Base-by-base conservation (phyloP, 805 yeast genomes). In the Barnettozyma botsteinii region DNA sequence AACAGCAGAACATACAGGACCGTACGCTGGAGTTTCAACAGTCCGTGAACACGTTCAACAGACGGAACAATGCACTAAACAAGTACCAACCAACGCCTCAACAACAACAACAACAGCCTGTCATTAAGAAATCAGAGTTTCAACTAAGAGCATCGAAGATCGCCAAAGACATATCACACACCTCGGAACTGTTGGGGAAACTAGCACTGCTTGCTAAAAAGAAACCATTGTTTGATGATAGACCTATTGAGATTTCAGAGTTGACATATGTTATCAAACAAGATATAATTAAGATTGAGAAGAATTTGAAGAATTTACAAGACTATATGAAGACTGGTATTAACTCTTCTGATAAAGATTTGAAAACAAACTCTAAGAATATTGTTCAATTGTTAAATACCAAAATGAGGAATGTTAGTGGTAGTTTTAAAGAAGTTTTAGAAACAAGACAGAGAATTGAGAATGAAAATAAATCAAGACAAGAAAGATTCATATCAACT, bases 11-110 rank as follows among this genome's bases (percentile, higher is more conserved):
- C 40, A 62, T 69, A 36, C 91, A 84, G 57, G 94, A 91, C 64
- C 72, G 98, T 50, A 91, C 98, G 8, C 71, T 77, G 46, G 98
- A 91, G 69, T 91, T 91, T 67, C 91, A 88, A 51, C 89, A 88
- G 56, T 87, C 96, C 57, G 96, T 91, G 23, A 64, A 78, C 33
- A 77, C 89, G 3, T 81, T 81, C 60, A 79, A 81, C 56, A 47
- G 35, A 54, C 41, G 47, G 47, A 44, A 42, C 46, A 44, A 14
- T 35, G 30, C 21, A 27, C 28, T 25, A 41, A 37, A 30, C 43
- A 40, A 28, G 33, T 35, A 44, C 49, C 46, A 42, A 44, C 53
- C 45, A 30, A 42, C 39, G n/a, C 49, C 44, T 40, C 53, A 48
- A 40, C 49, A 45, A 37, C 49, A 45, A 37, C 49, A 43, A 31